Percentiles rank a stretch among this genome's conserved stretches.
Conservation (phyloP, 345 rosid genomes). For the Brassica juncea region DNA sequence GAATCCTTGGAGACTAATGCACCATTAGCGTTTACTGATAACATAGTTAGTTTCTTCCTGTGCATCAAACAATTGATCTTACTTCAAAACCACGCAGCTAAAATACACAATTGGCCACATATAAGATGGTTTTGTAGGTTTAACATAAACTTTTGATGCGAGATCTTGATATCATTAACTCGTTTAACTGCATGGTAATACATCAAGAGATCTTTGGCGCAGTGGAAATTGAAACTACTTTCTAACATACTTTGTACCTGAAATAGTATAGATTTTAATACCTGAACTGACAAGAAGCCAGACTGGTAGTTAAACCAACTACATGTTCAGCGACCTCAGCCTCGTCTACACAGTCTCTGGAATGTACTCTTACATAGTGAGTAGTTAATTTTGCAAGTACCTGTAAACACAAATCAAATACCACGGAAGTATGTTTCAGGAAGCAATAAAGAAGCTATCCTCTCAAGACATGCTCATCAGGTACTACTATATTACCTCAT, state of each 20-base stretch:
- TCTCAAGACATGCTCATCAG: slow-evolving; percentile 9
- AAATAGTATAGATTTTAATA: slow-evolving; percentile 3
- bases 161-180: not conserved
- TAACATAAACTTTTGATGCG: not conserved
- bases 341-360: slow-evolving; percentile 86
- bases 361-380: slow-evolving; percentile 67
- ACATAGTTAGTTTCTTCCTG: slow-evolving; percentile 80
- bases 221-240: not conserved
- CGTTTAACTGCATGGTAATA: not conserved
- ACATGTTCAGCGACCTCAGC: slow-evolving; percentile 92
- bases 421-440: not conserved
- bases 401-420: slow-evolving; percentile 41
- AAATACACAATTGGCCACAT: not conserved
- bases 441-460: not conserved
- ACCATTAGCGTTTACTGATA: slow-evolving; percentile 83
- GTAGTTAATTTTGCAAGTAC: slow-evolving; percentile 73
- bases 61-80: not conserved
- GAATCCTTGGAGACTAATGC: slow-evolving; percentile 65
- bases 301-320: slow-evolving; percentile 77
- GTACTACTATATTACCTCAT: slow-evolving; percentile 57
- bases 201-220: not conserved
- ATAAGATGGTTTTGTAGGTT: not conserved
- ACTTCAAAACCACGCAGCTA: not conserved
- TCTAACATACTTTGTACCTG: not conserved
- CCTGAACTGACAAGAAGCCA: slow-evolving; percentile 91